Base-by-base conservation (phyloP, 2,329 filamentous ascomycete species). In the Fonsecaea nubica region DNA sequence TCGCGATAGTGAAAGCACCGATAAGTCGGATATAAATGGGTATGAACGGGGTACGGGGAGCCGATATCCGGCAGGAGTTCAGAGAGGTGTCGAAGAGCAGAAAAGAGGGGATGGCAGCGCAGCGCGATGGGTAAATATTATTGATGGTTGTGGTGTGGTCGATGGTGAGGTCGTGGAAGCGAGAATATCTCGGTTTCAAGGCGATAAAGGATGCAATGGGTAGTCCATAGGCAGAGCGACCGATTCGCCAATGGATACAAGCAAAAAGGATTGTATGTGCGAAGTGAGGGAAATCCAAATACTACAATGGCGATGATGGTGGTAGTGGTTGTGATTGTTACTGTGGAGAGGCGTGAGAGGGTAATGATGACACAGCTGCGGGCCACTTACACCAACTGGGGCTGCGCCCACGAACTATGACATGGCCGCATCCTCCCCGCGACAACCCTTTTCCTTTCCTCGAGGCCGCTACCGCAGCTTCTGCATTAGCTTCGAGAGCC, bases 351-450 rank as follows among this genome's bases (percentile, higher is more conserved):
- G 40, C 4, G 5, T 4, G 45, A 25, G 18, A 50, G 45, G 8
- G 40, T 42, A 10, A 50, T 50, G 45, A 50, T 50, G 45, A 50
- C 45, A 25, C 45, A 50, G 9, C 45, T n/a, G 45, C 45, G 25
- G 45, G 45, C 45, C 1, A 25, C 7, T 25, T 9, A 13, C 45
- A 12, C 45, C 21, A 25, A 25, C 7, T 42, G 40, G 45, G 18
- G 7, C 18, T 18, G 7, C 42, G 7, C 42, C 42, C 21, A 18
- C 42, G n/a, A 8, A 18, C 18, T 8, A 48, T 6, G 42, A 48
- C 42, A 18, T 48, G 42, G n/a, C 2, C n/a, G n/a, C n/a, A 7
- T 50, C n/a, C 12, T 21, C 45, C 45, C 45, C 45, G 45, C 45
- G 45, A 25, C 45, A 25, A 50, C 9, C 45, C 45, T 25, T 50